Evolutionary conservation across 805 yeast species (phyloP), one percentile per base, ranked within the genome.

Genomic region (Brettanomyces bruxellensis): DNA sequence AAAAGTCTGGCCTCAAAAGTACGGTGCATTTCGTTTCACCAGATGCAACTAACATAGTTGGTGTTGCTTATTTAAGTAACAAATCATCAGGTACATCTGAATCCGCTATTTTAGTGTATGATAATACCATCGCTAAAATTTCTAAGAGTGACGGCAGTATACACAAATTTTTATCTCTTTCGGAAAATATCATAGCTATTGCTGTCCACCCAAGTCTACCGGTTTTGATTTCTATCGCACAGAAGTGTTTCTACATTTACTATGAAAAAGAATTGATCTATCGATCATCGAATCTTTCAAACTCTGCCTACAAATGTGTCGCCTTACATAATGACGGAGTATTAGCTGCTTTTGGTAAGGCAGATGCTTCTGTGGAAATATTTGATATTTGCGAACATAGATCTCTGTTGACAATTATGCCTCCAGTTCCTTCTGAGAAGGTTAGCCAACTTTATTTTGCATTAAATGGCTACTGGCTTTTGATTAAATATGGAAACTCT

Each of bases 391-490:
- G 73, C 3, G 60, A 64, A 28, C 69, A 73, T 3, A 54, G 55
- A 9, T 46, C 60, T 18, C 72, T 66, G 8, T 57, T 76, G 3
- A 59, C 63, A 4, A 51, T 74, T 24, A 30, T 12, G 18, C 47
- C 41, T 6, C 39, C 57, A 36, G 53, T 45, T 28, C 49, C 50
- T 2, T 47, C 46, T 35, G 52, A 52, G 36, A 25, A 45, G 18
- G 12, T 47, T 7, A 22, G 40, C 9, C 34, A 34, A 35, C 5
- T 42, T 13, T n/a, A 14, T 34, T 54, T 54, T 49, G 55, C 57
- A n/a, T 11, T 39, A 3, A 83, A 83, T 56, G 91, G 91, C 1
- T 81, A 78, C 58, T 79, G 83, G 75, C 56, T 83, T 18, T 34
- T 59, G 13, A 48, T 59, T 12, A 42, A 47, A 11, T 51, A 50